Base-by-base conservation (phyloP, 805 yeast species). In the Yamadazyma kitorensis region DNA sequence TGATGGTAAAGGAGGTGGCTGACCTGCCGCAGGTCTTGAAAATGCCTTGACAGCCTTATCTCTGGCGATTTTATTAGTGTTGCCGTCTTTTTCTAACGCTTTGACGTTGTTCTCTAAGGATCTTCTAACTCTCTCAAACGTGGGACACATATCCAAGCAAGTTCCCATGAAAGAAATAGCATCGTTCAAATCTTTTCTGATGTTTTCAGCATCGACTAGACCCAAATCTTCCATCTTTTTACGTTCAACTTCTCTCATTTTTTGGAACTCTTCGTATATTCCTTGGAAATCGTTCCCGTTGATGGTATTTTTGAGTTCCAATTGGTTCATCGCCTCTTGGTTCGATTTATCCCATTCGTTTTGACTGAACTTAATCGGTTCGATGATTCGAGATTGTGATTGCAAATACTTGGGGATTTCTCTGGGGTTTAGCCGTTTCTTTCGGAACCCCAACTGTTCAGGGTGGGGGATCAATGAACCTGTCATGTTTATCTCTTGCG, bases 11-110 rank as follows among this genome's bases (percentile, higher is more conserved):
- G 98, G 95, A 2, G 97, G 98, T 1, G 96, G 95, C 48, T 93
- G 96, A 5, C 98, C 98, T 0, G 98, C 97, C 12, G 95, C 96
- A 0, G 99, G 97, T 48, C 99, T 70, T 15, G 95, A 84, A 54
- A 93, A 93, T 2, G 96, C 94, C 59, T 93, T 93, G 5, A 93
- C 75, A 0, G 97, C 96, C 28, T 68, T 64, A 0, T 51, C 51
- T 18, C 74, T 55, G 0, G 86, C 70, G 5, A 87, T 82, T 41
- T 64, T 71, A 3, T 77, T 68, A 0, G 63, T 62, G 1, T 40
- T 39, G 2, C 80, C 75, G 40, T 82, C 87, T 43, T 70, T 80
- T 59, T 93, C 98, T 47, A 81, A 70, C 7, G 73, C 68, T 37
- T 85, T 82, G 23, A 88, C 93, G 47, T 89, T 89, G 49, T 88